phyloP scores from a whole-genome alignment of 352 stramenopile species.

The Pythium biforme region DNA sequence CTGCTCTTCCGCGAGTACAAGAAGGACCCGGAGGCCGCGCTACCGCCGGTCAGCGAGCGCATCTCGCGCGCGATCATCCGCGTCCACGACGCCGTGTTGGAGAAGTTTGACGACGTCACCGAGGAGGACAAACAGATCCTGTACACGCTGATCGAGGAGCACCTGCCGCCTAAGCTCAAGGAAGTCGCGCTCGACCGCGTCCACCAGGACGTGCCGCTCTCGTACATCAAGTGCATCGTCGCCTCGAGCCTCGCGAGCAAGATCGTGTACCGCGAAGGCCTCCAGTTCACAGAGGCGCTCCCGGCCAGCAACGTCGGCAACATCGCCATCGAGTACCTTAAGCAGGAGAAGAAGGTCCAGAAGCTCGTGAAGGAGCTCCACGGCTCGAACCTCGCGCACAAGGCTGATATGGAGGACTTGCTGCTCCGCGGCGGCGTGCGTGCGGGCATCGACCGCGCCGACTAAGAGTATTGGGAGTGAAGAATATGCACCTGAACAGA shows the following conservation, averaged over 20 bases:
- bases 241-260: constrained; percentile 95
- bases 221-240: constrained; percentile 97
- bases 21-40: constrained; percentile 72
- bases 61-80: constrained; percentile 96
- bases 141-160: constrained; percentile 86
- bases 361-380: constrained; percentile 75
- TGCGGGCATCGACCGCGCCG: constrained; percentile 53
- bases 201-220: constrained; percentile 89
- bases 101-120: constrained; percentile 91
- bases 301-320: constrained; percentile 89
- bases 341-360: constrained; percentile 94
- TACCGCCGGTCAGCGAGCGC: constrained; percentile 93
- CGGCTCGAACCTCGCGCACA: constrained; percentile 46
- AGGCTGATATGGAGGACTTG: constrained; percentile 72
- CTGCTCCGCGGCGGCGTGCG: constrained; percentile 73
- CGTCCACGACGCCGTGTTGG: constrained; percentile 93
- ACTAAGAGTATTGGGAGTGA: constrained; percentile 13
- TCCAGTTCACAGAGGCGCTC: constrained; percentile 94
- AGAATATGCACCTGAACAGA: too few species aligned
- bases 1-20: constrained; percentile 98
- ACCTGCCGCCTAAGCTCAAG: constrained; percentile 94
- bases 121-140: constrained; percentile 78
- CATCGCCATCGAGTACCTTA: constrained; percentile 93
- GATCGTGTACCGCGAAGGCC: constrained; percentile 98
- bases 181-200: constrained; percentile 93